Percentiles rank a stretch among this genome's conserved stretches.
phyloP scores from a whole-genome alignment of 441 rosid genomes.

The Pelargonium australe region DNA sequence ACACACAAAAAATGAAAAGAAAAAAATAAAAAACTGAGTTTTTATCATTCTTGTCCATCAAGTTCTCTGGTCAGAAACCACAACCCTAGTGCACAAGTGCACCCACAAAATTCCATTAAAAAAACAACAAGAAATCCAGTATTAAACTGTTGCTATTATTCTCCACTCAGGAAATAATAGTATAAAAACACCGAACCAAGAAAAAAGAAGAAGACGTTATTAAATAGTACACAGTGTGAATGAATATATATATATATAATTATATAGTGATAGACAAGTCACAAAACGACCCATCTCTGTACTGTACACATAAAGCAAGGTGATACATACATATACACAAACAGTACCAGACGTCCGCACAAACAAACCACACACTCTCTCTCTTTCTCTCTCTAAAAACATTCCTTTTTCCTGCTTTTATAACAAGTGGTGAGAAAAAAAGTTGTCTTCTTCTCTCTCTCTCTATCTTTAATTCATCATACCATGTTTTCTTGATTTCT shows the following conservation, averaged over 20 bases:
- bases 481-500: neutral
- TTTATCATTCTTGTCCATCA: neutral
- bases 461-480: conserved; percentile 10
- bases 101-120: neutral
- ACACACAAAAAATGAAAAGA: neutral
- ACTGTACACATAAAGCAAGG: conserved; percentile 33
- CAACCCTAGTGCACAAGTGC: neutral
- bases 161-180: neutral
- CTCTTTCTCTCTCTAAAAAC: neutral
- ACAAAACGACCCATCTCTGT: neutral
- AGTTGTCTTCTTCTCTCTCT: conserved; percentile 11
- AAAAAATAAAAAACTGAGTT: neutral
- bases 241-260: too few relatives aligned
- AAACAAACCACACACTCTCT: conserved; percentile 8
- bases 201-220: neutral
- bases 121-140: neutral
- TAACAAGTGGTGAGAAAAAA: conserved; percentile 20
- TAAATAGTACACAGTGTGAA: neutral
- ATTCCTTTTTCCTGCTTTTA: conserved; percentile 27
- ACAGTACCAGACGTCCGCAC: conserved; percentile 17
- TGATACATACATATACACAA: conserved; percentile 29
- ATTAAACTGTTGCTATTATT: neutral
- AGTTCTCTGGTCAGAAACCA: neutral
- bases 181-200: neutral
- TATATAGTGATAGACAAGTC: neutral